Base-by-base conservation (phyloP, 2,329 filamentous ascomycete genomes). In the Penicillium janthinellum region DNA sequence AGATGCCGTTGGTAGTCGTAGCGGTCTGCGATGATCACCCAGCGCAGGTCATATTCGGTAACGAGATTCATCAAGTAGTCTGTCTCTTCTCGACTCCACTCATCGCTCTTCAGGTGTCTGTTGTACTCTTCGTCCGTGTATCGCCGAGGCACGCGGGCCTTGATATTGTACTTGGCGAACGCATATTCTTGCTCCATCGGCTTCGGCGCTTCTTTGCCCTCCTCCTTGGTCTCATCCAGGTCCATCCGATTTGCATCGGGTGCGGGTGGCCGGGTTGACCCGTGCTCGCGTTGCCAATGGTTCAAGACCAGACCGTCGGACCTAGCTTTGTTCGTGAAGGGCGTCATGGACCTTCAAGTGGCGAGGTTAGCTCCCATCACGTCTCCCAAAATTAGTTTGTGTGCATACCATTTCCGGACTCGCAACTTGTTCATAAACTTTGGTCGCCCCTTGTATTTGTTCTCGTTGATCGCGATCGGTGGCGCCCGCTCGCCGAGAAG, bases 51-150 rank as follows among this genome's bases (percentile, higher is more conserved):
- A 71, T 88, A 96, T 49, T 93, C 89, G 58, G 84, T 84, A 14
- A 87, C 90, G 38, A 94, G 74, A 3, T 86, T 81, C 73, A 98
- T 84, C 63, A 99, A 78, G 72, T 97, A 97, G 73, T 97, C 92
- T 8, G 95, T 99, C 78, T 99, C 95, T 69, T 95, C 89, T 70
- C 90, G 91, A 14, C 90, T 89, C 95, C 95, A 99, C 67, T 94
- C 88, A 14, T 86, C 81, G 71, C 83, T 89, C 67, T 87, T 84
- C 53, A 99, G 78, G 62, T 90, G 86, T 58, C 86, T 83, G 61
- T 88, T 85, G 77, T 99, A 99, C 73, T 96, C 89, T 63, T 93
- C 91, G 64, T 96, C 90, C 62, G 86, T 92, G 76, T 98, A 98
- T 64, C 71, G 70, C 61, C 88, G 83, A 0, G 93, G 91, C 38